Evolutionary conservation across 305 asterid genomes (phyloP).

Genomic region (Rubia balearica): DNA sequence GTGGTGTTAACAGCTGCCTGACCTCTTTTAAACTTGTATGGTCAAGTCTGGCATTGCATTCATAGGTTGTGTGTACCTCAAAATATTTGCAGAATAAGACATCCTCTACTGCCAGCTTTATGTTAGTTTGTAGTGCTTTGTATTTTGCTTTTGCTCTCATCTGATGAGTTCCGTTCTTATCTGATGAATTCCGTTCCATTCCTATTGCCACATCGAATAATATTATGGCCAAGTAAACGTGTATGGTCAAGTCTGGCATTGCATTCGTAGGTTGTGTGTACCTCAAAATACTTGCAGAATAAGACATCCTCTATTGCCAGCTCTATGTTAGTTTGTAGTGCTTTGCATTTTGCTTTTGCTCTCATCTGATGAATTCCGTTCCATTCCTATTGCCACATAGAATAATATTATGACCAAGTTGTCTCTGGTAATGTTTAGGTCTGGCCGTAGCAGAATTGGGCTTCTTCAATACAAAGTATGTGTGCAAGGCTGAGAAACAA

Average conservation of each 20-base stretch:
- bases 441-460: constrained; percentile 60
- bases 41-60: not conserved
- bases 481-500: constrained; percentile 61
- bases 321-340: not conserved
- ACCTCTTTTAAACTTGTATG: not conserved
- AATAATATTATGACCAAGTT: not conserved
- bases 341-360: not conserved
- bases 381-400: not conserved
- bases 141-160: not conserved
- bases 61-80: not conserved
- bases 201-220: not conserved
- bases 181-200: not conserved
- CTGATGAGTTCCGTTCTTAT: not conserved
- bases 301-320: too few species aligned
- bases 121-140: not conserved
- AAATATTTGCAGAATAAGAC: not conserved
- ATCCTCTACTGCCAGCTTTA: not conserved
- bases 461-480: constrained; percentile 47
- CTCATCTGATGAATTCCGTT: not conserved
- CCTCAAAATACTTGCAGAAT: not conserved
- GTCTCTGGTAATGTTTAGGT: constrained; percentile 28
- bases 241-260: not conserved
- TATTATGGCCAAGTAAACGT: not conserved
- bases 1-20: not conserved
- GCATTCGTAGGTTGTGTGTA: not conserved